Base-by-base conservation (phyloP, 1,284 basidiomycete genomes). In the Gomphus bonarii region DNA sequence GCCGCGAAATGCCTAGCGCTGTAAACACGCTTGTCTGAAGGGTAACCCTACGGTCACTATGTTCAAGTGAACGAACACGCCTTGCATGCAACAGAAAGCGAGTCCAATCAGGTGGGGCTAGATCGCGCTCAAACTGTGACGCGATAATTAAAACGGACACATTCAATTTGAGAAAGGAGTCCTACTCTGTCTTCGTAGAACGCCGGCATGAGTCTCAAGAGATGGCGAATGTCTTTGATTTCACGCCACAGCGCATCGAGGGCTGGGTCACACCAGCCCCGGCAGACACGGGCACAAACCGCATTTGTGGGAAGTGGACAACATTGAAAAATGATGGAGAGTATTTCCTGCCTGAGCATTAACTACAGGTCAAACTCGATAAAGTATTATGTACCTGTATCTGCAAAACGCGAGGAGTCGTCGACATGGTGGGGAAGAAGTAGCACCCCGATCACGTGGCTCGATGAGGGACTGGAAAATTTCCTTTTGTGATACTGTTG, bases 181-280 rank as follows among this genome's bases (percentile, higher is more conserved):
- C 57, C 33, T 31, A 58, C 57, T n/a, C 57, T 43, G 35, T 58
- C 57, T 47, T 52, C 57, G 44, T 53, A 58, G 18, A 76, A 63
- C 9, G 77, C 74, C 18, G 69, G 67, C 1, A 86, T 71, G 3
- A 81, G 60, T 14, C 66, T 63, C 54, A 84, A 73, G 7, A 85
- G 67, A 12, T 67, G 68, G 22, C 67, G 56, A 1, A 82, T 63
- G 59, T 77, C 67, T 50, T 72, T 66, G 3, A 81, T 71, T 12
- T 80, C 72, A 46, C 65, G 80, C 86, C 86, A 89, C 33, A 89
- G 72, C 50, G 82, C 69, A 66, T 82, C 73, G 59, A 88, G 66
- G n/a, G 82, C 80, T n/a, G 84, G 84, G 62, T 85, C 84, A 61
- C 75, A 79, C 66, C 88, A 72, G 25, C 80, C 79, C 61, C 76